Base-by-base conservation (phyloP, 192 early-diverging fungal species). In the Phlyctochytrium arcticum region DNA sequence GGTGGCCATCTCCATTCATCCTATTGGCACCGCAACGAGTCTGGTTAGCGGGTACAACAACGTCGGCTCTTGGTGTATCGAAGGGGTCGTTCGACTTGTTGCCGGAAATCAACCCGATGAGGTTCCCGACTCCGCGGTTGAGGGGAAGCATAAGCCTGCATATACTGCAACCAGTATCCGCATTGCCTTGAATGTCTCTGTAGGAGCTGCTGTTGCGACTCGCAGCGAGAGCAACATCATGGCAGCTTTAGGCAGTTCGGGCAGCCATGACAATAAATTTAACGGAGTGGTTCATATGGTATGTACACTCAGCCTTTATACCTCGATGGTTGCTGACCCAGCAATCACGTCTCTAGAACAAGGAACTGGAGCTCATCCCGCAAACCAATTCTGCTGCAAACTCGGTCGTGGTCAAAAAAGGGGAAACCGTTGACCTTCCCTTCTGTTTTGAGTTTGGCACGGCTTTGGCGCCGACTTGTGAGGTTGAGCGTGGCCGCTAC, bases 41-140 rank as follows among this genome's bases (percentile, higher is more conserved):
- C 64, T 66, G n/a, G 64, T 66, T 8, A 57, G 23, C 30, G 64
- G 64, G 31, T 66, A 44, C 54, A 66, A 66, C 47, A 66, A 66
- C 46, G 64, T 57, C 27, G 54, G 54, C 6, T 24, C 36, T 24
- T 66, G 64, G 64, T 51, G 54, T 42, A 66, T 66, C 39, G 64
- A 57, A 26, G 64, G 64, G 27, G 54, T 66, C 6, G 54, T 66
- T 29, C 64, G 64, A 15, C 53, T 66, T 36, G 26, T 47, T 2
- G 42, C 53, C 42, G 64, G 64, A 6, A 30, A 23, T 19, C 36
- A 60, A 3, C 23, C 59, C 30, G 59, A 60, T 42, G 12, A 29
- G 3, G 19, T 36, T 5, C 37, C 44, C 42, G 39, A 60, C 4
- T 23, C 17, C 15, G 26, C 26, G 29, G 48, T 32, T 10, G n/a